Base-by-base conservation (phyloP, 2,329 filamentous ascomycete species). In the Aquanectria penicillioides region DNA sequence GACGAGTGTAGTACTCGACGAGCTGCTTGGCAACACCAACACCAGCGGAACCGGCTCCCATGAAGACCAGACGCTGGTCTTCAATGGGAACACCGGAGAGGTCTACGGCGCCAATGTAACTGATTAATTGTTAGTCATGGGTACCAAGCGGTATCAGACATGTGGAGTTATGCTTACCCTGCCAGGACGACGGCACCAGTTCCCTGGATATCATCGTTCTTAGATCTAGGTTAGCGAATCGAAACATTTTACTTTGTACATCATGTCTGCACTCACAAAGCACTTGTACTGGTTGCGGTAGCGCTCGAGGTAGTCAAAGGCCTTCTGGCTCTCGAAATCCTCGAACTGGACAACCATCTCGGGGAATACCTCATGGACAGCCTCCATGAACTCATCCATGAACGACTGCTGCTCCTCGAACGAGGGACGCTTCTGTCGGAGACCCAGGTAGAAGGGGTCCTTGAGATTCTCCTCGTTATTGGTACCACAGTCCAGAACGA, bases 1-100 rank as follows among this genome's bases (percentile, higher is more conserved):
- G 92, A 68, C 92, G 92, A 71, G 94, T 93, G 82, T 98, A 98
- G 84, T 93, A 97, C 79, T 97, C 93, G 56, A 97, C 93, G 64
- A 99, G 90, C 82, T 98, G 95, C 84, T 97, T 97, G 59, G 95
- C 95, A 59, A 99, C 95, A 81, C 95, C 95, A 40, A 97, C 93
- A 81, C 95, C 95, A 29, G 95, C 95, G 60, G 92, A 97, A 55
- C 95, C 95, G 51, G 95, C 94, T 57, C 95, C 95, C 78, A 98
- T 90, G 82, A 99, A 99, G 66, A 98, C 93, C 31, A 97, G 91
- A 53, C 91, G 91, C 78, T 99, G 95, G 72, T 98, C 93, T 78
- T 93, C 91, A 47, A 94, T 80, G 23, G 93, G 91, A 13, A 97
- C 88, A 48, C 90, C 91, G 12, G 93, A 96, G 61, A 92, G 87